A percentile compares a stretch with the other conserved stretches of the same genome.
These are phyloP conservation scores for Saccharomycopsis sp. DNA, from an alignment of 805 yeast species.

Conservation along the genomic window DNA sequence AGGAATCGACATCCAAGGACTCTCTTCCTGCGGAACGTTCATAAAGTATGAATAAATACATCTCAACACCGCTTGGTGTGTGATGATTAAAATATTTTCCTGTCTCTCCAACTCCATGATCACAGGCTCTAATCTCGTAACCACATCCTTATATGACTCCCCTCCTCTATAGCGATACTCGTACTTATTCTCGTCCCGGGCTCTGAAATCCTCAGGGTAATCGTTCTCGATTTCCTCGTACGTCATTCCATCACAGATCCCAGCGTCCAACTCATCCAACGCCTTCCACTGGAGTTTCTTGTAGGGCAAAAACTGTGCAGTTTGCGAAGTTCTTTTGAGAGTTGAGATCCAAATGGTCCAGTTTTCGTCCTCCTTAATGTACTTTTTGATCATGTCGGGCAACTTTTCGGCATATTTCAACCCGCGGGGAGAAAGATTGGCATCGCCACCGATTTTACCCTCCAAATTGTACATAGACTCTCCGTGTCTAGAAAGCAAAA, in stretches of 20 bases:
- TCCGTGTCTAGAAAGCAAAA: slow-evolving; percentile 94
- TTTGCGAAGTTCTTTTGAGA: slow-evolving; percentile 71
- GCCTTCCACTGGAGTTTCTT: slow-evolving; percentile 97
- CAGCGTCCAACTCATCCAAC: slow-evolving; percentile 88
- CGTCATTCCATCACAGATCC: slow-evolving; percentile 88
- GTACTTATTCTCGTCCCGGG: slow-evolving; percentile 92
- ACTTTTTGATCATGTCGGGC: slow-evolving; percentile 52
- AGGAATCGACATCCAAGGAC: slow-evolving; percentile 99
- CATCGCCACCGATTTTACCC: slow-evolving; percentile 94
- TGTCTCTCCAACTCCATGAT: slow-evolving; percentile 98
- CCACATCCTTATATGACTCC: slow-evolving; percentile 93
- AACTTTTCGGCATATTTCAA: slow-evolving; percentile 64
- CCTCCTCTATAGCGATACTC: slow-evolving; percentile 97
- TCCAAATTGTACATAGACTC: slow-evolving; percentile 88
- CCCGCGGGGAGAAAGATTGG: slow-evolving; percentile 75
- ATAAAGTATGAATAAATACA: slow-evolving; percentile 96
- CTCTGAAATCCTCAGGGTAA: slow-evolving; percentile 89
- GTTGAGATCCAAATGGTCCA: slow-evolving; percentile 93
- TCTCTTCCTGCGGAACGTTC: slow-evolving; percentile 96
- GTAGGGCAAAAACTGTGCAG: slow-evolving; percentile 69
- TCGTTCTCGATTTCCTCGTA: slow-evolving; percentile 72
- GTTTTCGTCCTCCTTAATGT: slow-evolving; percentile 29
- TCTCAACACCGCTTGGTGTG: slow-evolving; percentile 95
- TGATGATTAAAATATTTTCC: slow-evolving; percentile 89
- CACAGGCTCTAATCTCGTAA: slow-evolving; percentile 89